A percentile compares a stretch with the other conserved stretches of the same genome.
Conservation (phyloP, 2,329 filamentous ascomycete species). For the Davidsoniella eucalypti region DNA sequence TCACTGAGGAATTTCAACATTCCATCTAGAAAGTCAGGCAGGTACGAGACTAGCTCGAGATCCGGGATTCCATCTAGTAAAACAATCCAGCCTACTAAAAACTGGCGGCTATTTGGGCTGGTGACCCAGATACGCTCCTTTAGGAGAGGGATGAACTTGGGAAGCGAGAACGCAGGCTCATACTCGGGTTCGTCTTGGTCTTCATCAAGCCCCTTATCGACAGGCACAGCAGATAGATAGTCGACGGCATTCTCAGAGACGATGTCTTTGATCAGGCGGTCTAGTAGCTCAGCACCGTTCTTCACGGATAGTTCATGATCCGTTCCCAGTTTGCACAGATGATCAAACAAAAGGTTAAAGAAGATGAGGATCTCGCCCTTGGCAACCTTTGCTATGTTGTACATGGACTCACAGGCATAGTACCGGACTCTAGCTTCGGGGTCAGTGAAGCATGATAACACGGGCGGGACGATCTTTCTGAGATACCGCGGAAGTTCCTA, state of each 20-base stretch:
- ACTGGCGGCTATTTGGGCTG: constrained; percentile 87
- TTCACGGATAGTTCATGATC: constrained; percentile 96
- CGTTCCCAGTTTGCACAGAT: constrained; percentile 87
- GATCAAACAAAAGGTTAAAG: constrained; percentile 98
- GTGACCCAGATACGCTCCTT: constrained; percentile 89
- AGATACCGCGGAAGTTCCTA: constrained; percentile 78
- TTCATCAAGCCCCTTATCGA: constrained; percentile 25
- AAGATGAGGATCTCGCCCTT: constrained; percentile 95
- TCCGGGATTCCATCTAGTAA: constrained; percentile 93
- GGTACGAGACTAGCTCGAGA: constrained; percentile 77
- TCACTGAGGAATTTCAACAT: constrained; percentile 86
- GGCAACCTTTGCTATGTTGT: constrained; percentile 98
- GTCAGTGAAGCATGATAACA: constrained; percentile 92
- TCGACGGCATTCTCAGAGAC: constrained; percentile 88
- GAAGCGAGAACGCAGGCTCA: constrained; percentile 65
- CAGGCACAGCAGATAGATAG: constrained; percentile 77
- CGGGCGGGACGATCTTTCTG: constrained; percentile 85
- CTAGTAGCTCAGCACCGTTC: constrained; percentile 88
- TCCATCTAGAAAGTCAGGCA: constrained; percentile 82
- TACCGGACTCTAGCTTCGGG: constrained; percentile 95
- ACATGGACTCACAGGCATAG: constrained; percentile 99
- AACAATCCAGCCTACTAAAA: constrained; percentile 91
- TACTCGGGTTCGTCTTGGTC: constrained; percentile 32
- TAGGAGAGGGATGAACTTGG: constrained; percentile 78
- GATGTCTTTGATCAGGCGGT: constrained; percentile 90